Conservation (phyloP, 495 filamentous ascomycete genomes). For the Aspergillus campestris region DNA sequence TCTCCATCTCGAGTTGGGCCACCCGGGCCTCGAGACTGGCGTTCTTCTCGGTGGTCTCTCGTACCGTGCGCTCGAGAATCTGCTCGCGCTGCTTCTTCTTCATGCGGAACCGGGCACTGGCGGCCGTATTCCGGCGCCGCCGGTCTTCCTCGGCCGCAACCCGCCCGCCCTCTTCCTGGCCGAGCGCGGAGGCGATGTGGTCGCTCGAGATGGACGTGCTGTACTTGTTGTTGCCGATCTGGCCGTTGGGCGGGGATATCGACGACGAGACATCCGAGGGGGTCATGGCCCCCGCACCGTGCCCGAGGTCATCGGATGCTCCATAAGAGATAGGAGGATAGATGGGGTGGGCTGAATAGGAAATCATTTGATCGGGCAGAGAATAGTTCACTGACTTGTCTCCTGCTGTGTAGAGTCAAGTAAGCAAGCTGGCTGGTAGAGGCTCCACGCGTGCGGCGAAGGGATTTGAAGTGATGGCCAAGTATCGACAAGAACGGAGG, state of each 20-base stretch:
- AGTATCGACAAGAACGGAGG: no score
- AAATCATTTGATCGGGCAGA: constrained; percentile 36
- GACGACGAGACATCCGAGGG: constrained; percentile 41
- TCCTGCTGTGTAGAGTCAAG: constrained; percentile 22
- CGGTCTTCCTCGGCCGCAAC: constrained; percentile 93
- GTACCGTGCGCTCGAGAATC: constrained; percentile 79
- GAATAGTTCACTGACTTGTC: constrained; percentile 40
- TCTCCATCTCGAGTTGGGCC: constrained; percentile 84
- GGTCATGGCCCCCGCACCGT: constrained; percentile 30
- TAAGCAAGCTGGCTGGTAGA: constrained; percentile 3
- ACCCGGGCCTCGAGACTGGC: constrained; percentile 70
- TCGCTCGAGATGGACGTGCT: constrained; percentile 38
- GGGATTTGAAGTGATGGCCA: no score
- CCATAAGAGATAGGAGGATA: constrained; percentile 39
- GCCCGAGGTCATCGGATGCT: constrained; percentile 32
- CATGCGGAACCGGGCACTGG: constrained; percentile 86
- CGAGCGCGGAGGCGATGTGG: constrained; percentile 32
- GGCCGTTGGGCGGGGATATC: constrained; percentile 40
- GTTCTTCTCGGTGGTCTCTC: constrained; percentile 86
- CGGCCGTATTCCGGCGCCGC: constrained; percentile 90
- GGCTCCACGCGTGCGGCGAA: no score
- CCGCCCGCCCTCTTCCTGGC: constrained; percentile 47
- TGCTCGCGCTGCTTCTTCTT: constrained; percentile 99
- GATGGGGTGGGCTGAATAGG: constrained; percentile 36
- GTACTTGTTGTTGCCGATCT: constrained; percentile 40